A percentile compares a stretch with the other conserved stretches of the same genome.
phyloP scores from a whole-genome alignment of 2,329 filamentous ascomycete genomes.

The Chaetomium globosum region DNA sequence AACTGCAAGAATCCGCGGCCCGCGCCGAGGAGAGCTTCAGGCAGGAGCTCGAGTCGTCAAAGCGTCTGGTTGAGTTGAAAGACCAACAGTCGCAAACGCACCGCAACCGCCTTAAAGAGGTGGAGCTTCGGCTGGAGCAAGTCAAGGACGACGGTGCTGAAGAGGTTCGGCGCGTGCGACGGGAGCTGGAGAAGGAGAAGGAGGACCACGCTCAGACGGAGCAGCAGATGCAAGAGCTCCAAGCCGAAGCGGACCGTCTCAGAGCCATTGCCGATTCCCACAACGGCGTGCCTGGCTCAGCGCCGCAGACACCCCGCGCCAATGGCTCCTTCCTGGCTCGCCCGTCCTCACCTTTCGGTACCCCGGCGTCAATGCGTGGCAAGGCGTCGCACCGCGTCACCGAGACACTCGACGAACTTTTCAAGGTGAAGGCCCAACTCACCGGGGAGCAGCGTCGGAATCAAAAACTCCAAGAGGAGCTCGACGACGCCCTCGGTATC shows the following conservation, averaged over 20 bases:
- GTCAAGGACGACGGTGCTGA: constrained; percentile 68
- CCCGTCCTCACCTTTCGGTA: constrained; percentile 63
- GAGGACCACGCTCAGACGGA: constrained; percentile 52
- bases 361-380: constrained; percentile 59
- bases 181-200: constrained; percentile 60
- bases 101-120: constrained; percentile 68
- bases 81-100: constrained; percentile 74
- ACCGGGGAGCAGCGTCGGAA: constrained; percentile 73
- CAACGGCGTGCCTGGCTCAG: constrained; percentile 48
- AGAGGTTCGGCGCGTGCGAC: constrained; percentile 57
- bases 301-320: constrained; percentile 62
- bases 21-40: constrained; percentile 84
- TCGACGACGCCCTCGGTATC: constrained; percentile 84
- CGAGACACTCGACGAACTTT: constrained; percentile 66
- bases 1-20: constrained; percentile 79
- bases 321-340: constrained; percentile 59
- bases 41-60: constrained; percentile 79
- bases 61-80: constrained; percentile 79
- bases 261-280: constrained; percentile 52
- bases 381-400: constrained; percentile 62
- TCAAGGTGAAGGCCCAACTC: constrained; percentile 71
- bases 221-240: constrained; percentile 54
- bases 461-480: constrained; percentile 71
- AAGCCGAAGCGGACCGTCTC: constrained; percentile 57
- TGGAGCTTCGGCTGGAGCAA: constrained; percentile 65